Conservation (phyloP, 345 rosid genomes). For the Eucalyptus pumila region DNA sequence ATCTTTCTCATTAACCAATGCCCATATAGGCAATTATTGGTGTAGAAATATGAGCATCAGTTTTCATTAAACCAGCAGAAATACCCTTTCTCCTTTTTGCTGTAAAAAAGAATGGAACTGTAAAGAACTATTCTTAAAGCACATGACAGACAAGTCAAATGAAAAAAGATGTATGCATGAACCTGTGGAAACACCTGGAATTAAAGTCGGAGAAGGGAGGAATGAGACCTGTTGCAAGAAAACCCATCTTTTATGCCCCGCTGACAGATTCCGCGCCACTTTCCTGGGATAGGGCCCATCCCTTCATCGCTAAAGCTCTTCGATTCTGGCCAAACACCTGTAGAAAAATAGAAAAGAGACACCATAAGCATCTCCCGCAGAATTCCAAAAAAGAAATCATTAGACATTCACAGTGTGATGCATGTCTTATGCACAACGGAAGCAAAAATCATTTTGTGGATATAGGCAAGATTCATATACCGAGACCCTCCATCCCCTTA, state of each 20-base stretch:
- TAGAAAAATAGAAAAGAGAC: neutral
- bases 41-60: neutral
- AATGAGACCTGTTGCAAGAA: neutral
- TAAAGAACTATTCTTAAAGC: neutral
- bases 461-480: neutral
- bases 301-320: conserved; percentile 6
- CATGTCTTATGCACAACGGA: neutral
- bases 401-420: neutral
- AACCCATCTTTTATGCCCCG: neutral
- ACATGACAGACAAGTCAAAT: neutral
- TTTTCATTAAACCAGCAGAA: neutral
- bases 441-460: neutral
- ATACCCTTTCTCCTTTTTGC: neutral
- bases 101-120: neutral
- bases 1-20: neutral
- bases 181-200: neutral
- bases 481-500: neutral
- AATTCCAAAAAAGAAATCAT: neutral
- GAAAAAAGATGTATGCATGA: neutral
- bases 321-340: conserved; percentile 11
- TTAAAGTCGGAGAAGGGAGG: neutral
- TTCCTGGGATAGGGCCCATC: neutral
- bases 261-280: conserved; percentile 13
- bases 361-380: neutral
- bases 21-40: neutral